These are phyloP conservation scores for Rhodosporidiobolus sp. DNA, from an alignment of 768 basidiomycete species.

Conservation along the genomic window DNA sequence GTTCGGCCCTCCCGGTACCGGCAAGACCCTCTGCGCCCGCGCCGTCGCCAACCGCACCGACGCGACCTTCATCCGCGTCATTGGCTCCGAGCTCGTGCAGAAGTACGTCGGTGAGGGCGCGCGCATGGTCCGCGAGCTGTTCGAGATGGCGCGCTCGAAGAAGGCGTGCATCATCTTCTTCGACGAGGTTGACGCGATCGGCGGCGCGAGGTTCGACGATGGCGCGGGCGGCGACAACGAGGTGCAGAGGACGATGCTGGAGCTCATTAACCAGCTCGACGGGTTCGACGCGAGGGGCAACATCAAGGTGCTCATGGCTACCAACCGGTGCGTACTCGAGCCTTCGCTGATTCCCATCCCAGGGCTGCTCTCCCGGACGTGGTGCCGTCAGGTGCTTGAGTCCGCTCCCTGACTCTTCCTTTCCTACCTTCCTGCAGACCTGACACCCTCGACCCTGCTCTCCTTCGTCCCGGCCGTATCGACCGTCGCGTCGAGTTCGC, in stretches of 20 bases:
- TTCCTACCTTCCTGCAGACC: slow-evolving; percentile 58
- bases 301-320: slow-evolving; percentile 99
- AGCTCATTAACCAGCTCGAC: slow-evolving; percentile 93
- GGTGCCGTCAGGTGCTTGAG: no score
- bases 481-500: slow-evolving; percentile 97
- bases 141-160: slow-evolving; percentile 98
- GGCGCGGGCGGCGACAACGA: slow-evolving; percentile 99
- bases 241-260: slow-evolving; percentile 98
- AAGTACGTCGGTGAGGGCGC: slow-evolving; percentile 99
- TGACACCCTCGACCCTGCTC: slow-evolving; percentile 94
- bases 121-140: slow-evolving; percentile 95
- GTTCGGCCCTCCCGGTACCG: slow-evolving; percentile 92
- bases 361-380: no score
- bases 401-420: background rate
- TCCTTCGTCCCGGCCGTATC: slow-evolving; percentile 89
- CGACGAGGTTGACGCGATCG: slow-evolving; percentile 97
- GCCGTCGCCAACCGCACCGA: slow-evolving; percentile 98
- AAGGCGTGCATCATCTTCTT: slow-evolving; percentile 99
- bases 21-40: slow-evolving; percentile 95
- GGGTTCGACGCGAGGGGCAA: slow-evolving; percentile 99
- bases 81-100: slow-evolving; percentile 98
- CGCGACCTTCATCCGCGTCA: slow-evolving; percentile 98
- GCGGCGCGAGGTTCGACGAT: slow-evolving; percentile 96
- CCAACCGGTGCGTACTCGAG: slow-evolving; percentile 65
- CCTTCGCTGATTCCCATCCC: no score